Evolutionary conservation across 208 protist species (phyloP), one percentile per base, ranked within the genome.

Genomic region (Endotrypanum monterogeii): DNA sequence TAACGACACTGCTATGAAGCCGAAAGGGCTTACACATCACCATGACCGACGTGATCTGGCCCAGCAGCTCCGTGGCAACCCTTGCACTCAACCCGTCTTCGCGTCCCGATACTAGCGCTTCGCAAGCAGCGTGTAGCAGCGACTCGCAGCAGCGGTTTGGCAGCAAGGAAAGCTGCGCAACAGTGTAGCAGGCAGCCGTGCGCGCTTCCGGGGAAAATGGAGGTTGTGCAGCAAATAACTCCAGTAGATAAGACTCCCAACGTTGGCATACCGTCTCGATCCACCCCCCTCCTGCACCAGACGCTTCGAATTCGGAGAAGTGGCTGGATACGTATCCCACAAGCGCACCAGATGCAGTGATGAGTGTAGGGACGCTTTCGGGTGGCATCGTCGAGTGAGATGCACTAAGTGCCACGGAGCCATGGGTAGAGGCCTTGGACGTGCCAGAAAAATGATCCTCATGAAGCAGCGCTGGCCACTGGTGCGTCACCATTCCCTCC

Each of bases 41-140:
- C 69, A 83, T 73, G 14, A 87, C 68, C 28, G 83, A 79, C 8
- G 78, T 77, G 32, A 77, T 63, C 67, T 88, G 71, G 11, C 78
- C 70, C 30, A 91, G 67, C 50, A 89, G 32, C 65, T 90, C 85
- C 63, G 80, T 83, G 8, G 85, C 87, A 3, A 71, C 35, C 35
- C 74, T 60, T 20, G 75, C 76, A 9, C 73, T 74, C 20, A 93
- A 28, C 20, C 14, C 48, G 35, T 81, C 67, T 35, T 78, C 61
- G 44, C 67, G 51, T 18, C 51, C 58, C 16, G 73, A 37, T 32
- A 65, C 50, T 16, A 89, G 78, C 0, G 88, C 79, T 44, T 57
- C 67, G 35, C 78, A 83, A 6, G 79, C 79, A 37, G 69, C 57
- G 1, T 46, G 28, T 32, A 90, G 39, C 46, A 93, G 65, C 30